Evolutionary conservation across 1,284 basidiomycete species (phyloP).

Genomic region (Marasmius tenuissimus): DNA sequence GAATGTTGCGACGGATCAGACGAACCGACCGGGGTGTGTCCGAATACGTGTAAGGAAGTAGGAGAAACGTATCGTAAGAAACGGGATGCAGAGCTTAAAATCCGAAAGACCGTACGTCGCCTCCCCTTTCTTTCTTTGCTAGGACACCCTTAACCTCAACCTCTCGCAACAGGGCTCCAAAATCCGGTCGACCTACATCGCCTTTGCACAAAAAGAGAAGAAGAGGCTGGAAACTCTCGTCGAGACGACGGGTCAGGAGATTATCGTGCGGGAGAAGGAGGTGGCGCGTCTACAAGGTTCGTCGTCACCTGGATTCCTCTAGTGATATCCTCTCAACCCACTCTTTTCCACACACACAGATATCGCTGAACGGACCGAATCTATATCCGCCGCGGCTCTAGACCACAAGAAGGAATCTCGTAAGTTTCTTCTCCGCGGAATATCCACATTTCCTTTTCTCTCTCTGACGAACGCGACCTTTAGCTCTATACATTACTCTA

Average conservation of each 20-base stretch:
- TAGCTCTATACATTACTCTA: constrained; percentile 82
- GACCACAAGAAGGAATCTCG: constrained; percentile 86
- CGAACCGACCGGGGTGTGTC: constrained; percentile 79
- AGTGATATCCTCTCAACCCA: too few species aligned
- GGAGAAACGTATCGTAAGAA: constrained; percentile 71
- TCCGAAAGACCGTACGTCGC: constrained; percentile 72
- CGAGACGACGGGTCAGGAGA: constrained; percentile 52
- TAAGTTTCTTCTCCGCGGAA: constrained; percentile 38
- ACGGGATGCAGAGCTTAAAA: constrained; percentile 70
- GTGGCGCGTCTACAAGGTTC: constrained; percentile 62
- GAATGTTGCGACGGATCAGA: constrained; percentile 99
- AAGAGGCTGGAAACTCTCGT: constrained; percentile 70
- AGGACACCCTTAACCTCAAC: too few species aligned
- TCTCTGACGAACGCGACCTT: neutral
- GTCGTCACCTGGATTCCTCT: constrained; percentile 1
- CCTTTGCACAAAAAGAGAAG: constrained; percentile 86
- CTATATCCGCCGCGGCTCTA: constrained; percentile 70
- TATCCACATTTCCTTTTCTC: neutral
- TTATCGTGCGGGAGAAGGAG: constrained; percentile 67
- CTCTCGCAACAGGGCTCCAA: constrained; percentile 75
- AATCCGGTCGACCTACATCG: constrained; percentile 87
- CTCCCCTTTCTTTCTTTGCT: neutral
- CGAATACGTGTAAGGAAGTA: constrained; percentile 76
- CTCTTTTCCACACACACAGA: constrained; percentile 39
- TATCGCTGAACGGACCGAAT: constrained; percentile 68